Evolutionary conservation across 257 asterid species (phyloP).

Genomic region (Scutellaria baicalensis): DNA sequence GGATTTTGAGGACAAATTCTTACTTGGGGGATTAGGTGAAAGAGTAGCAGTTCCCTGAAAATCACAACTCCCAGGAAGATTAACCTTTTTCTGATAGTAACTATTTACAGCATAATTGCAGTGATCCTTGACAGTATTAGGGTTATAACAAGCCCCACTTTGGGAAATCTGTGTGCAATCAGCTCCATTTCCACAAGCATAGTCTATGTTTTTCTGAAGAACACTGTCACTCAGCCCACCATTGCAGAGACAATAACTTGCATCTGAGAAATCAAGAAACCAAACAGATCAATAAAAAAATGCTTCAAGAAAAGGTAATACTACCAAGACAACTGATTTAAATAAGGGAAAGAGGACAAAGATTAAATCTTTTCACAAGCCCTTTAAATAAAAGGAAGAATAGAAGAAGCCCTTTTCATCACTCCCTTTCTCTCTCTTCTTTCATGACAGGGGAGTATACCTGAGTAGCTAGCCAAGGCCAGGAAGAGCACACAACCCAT

Average conservation of each 20-base stretch:
- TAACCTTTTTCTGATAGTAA: slow-evolving; percentile 62
- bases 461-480: slow-evolving; percentile 46
- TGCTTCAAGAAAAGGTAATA: not conserved
- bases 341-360: slow-evolving; percentile 5
- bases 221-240: slow-evolving; percentile 32
- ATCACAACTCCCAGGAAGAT: slow-evolving; percentile 55
- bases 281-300: slow-evolving; percentile 21
- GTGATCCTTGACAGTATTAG: slow-evolving; percentile 72
- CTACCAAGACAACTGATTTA: not conserved
- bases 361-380: slow-evolving; percentile 19
- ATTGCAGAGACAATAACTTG: slow-evolving; percentile 63
- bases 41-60: slow-evolving; percentile 48
- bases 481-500: slow-evolving; percentile 40
- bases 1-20: not conserved
- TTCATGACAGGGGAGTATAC: slow-evolving; percentile 7
- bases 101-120: slow-evolving; percentile 87
- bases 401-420: not conserved
- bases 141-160: slow-evolving; percentile 65
- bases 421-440: not conserved
- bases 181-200: slow-evolving; percentile 84
- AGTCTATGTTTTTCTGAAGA: slow-evolving; percentile 72
- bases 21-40: slow-evolving; percentile 38
- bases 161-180: slow-evolving; percentile 53
- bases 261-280: slow-evolving; percentile 29
- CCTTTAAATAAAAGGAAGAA: slow-evolving; percentile 11